A percentile compares a stretch with the other conserved stretches of the same genome.
These are phyloP conservation scores for Ophiostoma triangulosporum DNA, from an alignment of 2,329 filamentous ascomycete species.

Conservation along the genomic window DNA sequence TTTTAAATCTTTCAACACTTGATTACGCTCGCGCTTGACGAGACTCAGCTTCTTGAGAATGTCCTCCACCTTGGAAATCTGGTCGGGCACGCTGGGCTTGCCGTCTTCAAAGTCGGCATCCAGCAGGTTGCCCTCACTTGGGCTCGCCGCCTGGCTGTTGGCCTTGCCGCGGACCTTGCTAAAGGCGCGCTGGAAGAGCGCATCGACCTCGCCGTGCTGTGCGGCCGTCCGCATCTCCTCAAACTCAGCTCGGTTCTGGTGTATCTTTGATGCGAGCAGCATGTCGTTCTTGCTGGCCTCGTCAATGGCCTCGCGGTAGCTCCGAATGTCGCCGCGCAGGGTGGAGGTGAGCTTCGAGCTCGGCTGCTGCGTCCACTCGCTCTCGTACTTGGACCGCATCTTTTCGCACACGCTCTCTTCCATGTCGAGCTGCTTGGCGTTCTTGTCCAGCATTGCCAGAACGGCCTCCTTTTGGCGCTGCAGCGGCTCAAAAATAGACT, in stretches of 20 bases:
- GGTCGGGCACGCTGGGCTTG: slow-evolving; percentile 68
- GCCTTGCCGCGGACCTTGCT: slow-evolving; percentile 59
- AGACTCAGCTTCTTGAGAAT: slow-evolving; percentile 81
- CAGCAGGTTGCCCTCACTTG: slow-evolving; percentile 65
- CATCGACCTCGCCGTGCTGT: slow-evolving; percentile 73
- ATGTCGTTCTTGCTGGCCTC: slow-evolving; percentile 79
- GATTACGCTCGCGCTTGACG: slow-evolving; percentile 80
- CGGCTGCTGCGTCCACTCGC: slow-evolving; percentile 93
- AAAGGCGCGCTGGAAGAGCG: slow-evolving; percentile 77
- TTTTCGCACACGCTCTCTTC: slow-evolving; percentile 98
- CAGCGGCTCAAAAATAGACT: slow-evolving; percentile 64
- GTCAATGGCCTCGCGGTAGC: slow-evolving; percentile 77
- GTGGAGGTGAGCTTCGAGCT: slow-evolving; percentile 83
- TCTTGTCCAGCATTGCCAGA: slow-evolving; percentile 57
- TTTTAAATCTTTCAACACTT: slow-evolving; percentile 92
- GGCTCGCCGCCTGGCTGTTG: slow-evolving; percentile 46
- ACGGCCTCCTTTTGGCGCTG: slow-evolving; percentile 67
- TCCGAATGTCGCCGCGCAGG: slow-evolving; percentile 71
- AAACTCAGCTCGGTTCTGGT: slow-evolving; percentile 78
- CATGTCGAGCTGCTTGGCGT: slow-evolving; percentile 82
- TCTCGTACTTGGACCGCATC: slow-evolving; percentile 95
- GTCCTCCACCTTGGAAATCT: slow-evolving; percentile 80
- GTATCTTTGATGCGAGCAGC: slow-evolving; percentile 68
- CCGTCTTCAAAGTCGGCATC: slow-evolving; percentile 84
- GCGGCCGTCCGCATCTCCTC: slow-evolving; percentile 89